Evolutionary conservation across 2,329 filamentous ascomycete genomes (phyloP).

Genomic region (Chrysosporium queenslandicum): DNA sequence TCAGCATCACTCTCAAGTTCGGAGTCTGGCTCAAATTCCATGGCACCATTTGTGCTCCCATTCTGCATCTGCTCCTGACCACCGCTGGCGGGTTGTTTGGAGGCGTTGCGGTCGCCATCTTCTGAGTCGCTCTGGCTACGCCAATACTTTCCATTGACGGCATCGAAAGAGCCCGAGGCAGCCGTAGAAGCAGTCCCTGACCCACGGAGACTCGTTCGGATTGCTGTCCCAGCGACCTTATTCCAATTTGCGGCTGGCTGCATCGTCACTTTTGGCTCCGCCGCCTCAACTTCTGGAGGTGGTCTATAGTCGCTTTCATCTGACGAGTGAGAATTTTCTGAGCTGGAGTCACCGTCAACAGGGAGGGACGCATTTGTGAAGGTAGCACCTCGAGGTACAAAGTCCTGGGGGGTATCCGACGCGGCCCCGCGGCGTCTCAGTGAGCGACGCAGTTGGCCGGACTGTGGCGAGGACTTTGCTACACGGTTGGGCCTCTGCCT

Average conservation of each 20-base stretch:
- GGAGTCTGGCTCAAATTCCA: conserved; percentile 24
- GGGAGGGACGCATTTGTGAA: conserved; percentile 28
- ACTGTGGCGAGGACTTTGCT: conserved; percentile 20
- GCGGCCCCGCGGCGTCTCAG: conserved; percentile 21
- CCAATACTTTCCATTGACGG: conserved; percentile 32
- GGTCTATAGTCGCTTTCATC: conserved; percentile 14
- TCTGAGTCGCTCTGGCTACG: conserved; percentile 28
- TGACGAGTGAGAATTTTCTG: conserved; percentile 9
- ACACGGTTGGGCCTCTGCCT: conserved; percentile 20
- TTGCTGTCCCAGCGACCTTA: conserved; percentile 32
- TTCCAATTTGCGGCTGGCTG: conserved; percentile 38
- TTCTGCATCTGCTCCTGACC: not conserved
- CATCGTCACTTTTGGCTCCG: conserved; percentile 15
- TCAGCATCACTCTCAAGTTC: conserved; percentile 25
- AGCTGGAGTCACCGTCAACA: conserved; percentile 20
- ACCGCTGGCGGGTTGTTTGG: not conserved
- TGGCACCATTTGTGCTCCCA: conserved; percentile 18
- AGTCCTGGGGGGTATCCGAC: conserved; percentile 26
- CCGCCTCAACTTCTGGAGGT: not conserved
- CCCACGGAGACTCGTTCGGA: conserved; percentile 35
- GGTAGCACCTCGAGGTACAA: conserved; percentile 30
- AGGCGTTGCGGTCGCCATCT: not conserved
- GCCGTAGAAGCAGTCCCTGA: conserved; percentile 14
- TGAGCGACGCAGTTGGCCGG: conserved; percentile 23
- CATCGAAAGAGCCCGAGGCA: conserved; percentile 20